A percentile compares a stretch with the other conserved stretches of the same genome.
Conservation (phyloP, 805 yeast species). For the Scheffersomyces ergatensis region DNA sequence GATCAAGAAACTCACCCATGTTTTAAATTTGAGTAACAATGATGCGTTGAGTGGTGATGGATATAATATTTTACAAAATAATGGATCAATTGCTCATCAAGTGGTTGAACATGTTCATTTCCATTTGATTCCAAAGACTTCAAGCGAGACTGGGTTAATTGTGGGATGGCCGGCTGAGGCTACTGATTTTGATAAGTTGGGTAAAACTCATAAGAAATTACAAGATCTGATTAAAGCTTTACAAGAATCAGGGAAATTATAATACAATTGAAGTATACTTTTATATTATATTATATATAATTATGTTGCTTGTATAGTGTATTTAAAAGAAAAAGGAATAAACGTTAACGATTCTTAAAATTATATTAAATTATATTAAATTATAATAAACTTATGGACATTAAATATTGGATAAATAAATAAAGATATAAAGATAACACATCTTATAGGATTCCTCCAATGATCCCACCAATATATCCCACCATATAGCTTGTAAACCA, state of each 20-base stretch:
- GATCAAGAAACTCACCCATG: constrained; percentile 79
- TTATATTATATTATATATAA: too few relatives aligned
- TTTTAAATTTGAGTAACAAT: constrained; percentile 61
- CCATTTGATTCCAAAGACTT: constrained; percentile 90
- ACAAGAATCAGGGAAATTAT: background rate
- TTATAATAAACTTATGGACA: too few relatives aligned
- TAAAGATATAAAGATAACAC: too few relatives aligned
- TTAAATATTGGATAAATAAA: too few relatives aligned
- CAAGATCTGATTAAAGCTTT: background rate
- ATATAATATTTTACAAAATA: constrained; percentile 88
- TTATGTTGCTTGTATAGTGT: too few relatives aligned
- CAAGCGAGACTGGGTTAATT: constrained; percentile 67
- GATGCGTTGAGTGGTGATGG: constrained; percentile 62
- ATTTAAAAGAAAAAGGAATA: too few relatives aligned
- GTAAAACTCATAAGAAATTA: constrained; percentile 62
- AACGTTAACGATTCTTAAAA: too few relatives aligned
- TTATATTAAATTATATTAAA: too few relatives aligned
- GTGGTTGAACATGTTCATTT: constrained; percentile 94
- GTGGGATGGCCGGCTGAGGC: constrained; percentile 95
- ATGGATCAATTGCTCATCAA: constrained; percentile 94
- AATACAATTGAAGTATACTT: background rate
- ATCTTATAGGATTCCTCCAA: constrained; percentile 36
- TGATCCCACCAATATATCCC: constrained; percentile 45
- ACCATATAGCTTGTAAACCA: constrained; percentile 45
- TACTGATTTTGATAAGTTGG: constrained; percentile 72